Conservation (phyloP, 192 early-diverging fungal genomes). For the Phlyctochytrium planicorne region DNA sequence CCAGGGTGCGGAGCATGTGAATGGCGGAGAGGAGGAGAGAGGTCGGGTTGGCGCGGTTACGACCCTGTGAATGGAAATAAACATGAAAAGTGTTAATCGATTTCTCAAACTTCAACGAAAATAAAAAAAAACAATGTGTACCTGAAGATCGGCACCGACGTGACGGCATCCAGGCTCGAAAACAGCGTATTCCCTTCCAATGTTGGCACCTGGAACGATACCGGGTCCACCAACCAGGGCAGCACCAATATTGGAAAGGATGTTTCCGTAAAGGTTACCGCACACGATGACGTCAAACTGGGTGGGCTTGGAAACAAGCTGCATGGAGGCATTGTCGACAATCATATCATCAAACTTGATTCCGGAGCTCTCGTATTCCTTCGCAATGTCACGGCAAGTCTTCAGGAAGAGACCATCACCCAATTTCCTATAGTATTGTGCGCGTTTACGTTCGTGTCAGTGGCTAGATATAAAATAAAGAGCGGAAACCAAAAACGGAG, state of each 20-base stretch:
- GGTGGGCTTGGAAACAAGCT: conserved; percentile 94
- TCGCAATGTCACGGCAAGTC: conserved; percentile 92
- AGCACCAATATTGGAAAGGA: conserved; percentile 97
- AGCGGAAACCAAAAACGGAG: conserved; percentile 7
- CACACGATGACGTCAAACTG: conserved; percentile 99
- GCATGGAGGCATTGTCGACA: conserved; percentile 99
- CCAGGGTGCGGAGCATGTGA: conserved; percentile 94
- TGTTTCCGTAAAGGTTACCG: conserved; percentile 99
- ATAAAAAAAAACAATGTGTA: conserved; percentile 24
- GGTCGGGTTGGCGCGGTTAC: conserved; percentile 95
- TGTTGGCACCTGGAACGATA: conserved; percentile 96
- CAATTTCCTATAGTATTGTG: conserved; percentile 68
- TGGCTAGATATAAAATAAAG: background rate
- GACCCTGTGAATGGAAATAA: conserved; percentile 52
- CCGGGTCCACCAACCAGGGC: conserved; percentile 95
- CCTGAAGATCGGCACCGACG: conserved; percentile 88
- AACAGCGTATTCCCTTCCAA: conserved; percentile 94
- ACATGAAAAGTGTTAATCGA: background rate
- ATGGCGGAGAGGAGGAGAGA: conserved; percentile 90
- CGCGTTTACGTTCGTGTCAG: background rate
- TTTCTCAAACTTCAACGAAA: conserved; percentile 6
- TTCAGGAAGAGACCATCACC: conserved; percentile 98
- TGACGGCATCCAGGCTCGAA: conserved; percentile 99
- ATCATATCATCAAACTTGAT: conserved; percentile 99
- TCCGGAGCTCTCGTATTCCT: conserved; percentile 83